Conservation (phyloP, 73 alveolate genomes). For the Paramecium primaurelia region DNA sequence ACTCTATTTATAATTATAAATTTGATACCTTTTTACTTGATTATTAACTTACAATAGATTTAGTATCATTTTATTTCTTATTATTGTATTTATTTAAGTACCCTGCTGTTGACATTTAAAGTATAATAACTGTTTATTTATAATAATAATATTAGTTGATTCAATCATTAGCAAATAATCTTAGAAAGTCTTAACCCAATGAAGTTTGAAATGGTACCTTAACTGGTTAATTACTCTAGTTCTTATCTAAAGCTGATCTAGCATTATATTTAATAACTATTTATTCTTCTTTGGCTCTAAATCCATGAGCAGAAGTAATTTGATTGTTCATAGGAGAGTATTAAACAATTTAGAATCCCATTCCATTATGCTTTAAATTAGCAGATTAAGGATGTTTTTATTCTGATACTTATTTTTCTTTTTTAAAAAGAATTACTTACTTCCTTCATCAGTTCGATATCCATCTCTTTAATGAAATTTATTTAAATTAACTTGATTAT, state of each 20-base stretch:
- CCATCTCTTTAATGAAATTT: not conserved
- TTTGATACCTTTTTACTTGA: not conserved
- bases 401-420: not conserved
- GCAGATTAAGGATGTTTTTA: slow-evolving; percentile 38
- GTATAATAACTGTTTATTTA: slow-evolving; percentile 3
- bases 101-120: slow-evolving; percentile 18
- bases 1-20: not conserved
- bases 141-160: not conserved
- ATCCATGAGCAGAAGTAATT: not conserved
- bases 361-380: not conserved
- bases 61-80: slow-evolving; percentile 3
- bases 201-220: slow-evolving; percentile 48
- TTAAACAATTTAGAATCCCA: not conserved
- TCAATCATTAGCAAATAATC: slow-evolving; percentile 39
- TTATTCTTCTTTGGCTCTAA: not conserved
- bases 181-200: slow-evolving; percentile 28
- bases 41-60: not conserved
- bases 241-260: not conserved
- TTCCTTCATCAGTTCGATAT: not conserved
- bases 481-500: not conserved
- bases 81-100: not conserved
- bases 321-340: not conserved
- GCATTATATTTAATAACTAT: slow-evolving; percentile 27
- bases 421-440: not conserved
- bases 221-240: not conserved